These are phyloP conservation scores for Kwoniella botswanensis DNA, from an alignment of 768 basidiomycete genomes.

Conservation along the genomic window DNA sequence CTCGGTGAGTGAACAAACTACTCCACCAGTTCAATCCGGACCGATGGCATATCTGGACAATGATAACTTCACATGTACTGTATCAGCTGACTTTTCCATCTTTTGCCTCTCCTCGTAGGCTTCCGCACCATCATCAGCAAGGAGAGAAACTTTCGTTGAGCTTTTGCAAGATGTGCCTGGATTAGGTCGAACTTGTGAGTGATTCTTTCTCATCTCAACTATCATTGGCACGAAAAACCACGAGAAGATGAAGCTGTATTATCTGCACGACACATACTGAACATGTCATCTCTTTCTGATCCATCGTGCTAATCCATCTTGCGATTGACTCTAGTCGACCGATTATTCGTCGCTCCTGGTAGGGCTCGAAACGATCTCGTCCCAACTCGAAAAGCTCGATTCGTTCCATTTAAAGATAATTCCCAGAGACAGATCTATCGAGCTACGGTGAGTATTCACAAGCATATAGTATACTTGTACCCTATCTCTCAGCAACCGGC, in stretches of 20 bases:
- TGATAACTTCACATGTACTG: no score
- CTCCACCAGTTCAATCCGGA: no score
- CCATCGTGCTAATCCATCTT: no score
- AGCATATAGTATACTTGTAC: no score
- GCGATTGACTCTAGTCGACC: conserved; percentile 22
- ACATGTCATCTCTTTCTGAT: no score
- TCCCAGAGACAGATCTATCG: conserved; percentile 23
- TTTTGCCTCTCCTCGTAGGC: conserved; percentile 10
- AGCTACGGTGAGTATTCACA: conserved; percentile 17
- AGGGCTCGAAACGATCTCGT: conserved; percentile 45
- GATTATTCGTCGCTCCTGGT: conserved; percentile 42
- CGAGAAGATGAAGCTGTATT: no score
- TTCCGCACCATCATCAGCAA: conserved; percentile 15
- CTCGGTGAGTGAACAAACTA: conserved; percentile 12
- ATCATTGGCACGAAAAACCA: no score
- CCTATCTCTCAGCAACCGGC: no score
- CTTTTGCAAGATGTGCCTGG: conserved; percentile 41
- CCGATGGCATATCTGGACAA: no score
- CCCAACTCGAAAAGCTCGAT: conserved; percentile 35
- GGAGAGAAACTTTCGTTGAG: conserved; percentile 38
- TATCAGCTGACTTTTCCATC: no score
- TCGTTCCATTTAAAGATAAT: conserved; percentile 38
- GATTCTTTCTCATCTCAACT: not conserved
- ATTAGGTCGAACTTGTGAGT: conserved; percentile 40
- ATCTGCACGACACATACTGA: no score